Evolutionary conservation across 495 filamentous ascomycete species (phyloP).

Genomic region (Entonaema liquescens): DNA sequence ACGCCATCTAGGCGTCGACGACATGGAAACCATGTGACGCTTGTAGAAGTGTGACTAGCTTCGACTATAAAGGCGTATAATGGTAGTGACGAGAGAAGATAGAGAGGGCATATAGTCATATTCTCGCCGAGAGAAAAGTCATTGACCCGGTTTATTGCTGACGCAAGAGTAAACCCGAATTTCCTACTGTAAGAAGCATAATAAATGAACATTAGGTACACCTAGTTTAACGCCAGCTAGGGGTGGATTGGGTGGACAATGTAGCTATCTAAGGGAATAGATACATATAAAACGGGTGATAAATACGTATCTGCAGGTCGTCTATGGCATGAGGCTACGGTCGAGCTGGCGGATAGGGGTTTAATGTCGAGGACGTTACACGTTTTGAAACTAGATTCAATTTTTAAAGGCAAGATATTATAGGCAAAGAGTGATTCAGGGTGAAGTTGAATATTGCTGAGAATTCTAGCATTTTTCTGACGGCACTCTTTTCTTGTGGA

Average conservation of each 20-base stretch:
- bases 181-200: not conserved
- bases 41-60: not conserved
- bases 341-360: not conserved
- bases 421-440: not conserved
- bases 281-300: not conserved
- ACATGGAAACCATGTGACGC: not conserved
- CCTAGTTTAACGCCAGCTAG: not conserved
- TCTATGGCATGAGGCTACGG: too few species aligned
- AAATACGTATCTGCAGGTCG: too few species aligned
- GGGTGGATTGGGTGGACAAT: too few species aligned
- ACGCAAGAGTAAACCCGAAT: not conserved
- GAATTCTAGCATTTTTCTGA: not conserved
- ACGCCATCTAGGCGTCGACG: not conserved
- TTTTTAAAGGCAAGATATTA: not conserved
- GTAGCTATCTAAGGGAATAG: not conserved
- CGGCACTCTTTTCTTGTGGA: not conserved
- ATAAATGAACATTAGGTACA: not conserved
- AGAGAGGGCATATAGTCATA: too few species aligned
- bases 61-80: not conserved
- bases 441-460: not conserved
- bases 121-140: not conserved
- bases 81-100: not conserved
- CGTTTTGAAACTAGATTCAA: not conserved
- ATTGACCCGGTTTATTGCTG: not conserved
- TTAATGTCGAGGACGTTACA: not conserved